A percentile compares a stretch with the other conserved stretches of the same genome.
These are phyloP conservation scores for Eimeria sp. DNA, from an alignment of 169 alveolate species.

Conservation along the genomic window DNA sequence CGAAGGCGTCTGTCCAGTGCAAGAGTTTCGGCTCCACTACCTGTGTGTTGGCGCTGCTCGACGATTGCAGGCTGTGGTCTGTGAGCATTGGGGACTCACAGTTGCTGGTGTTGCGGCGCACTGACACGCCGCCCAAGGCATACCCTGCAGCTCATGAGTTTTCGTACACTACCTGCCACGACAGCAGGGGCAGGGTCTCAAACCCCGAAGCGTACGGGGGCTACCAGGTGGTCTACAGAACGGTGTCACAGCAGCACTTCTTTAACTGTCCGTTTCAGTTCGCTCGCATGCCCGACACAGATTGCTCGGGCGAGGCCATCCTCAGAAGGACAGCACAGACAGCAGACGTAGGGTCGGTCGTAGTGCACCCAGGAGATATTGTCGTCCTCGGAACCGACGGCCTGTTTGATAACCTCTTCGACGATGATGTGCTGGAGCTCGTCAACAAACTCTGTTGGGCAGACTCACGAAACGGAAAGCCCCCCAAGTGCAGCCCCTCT, in stretches of 20 bases:
- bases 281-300: constrained; percentile 89
- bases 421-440: constrained; percentile 89
- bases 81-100: constrained; percentile 88
- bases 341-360: constrained; percentile 84
- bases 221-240: constrained; percentile 85
- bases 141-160: constrained; percentile 51
- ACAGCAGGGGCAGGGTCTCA: constrained; percentile 22
- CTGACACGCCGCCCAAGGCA: constrained; percentile 68
- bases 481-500: constrained; percentile 70
- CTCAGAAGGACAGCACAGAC: constrained; percentile 85
- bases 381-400: constrained; percentile 92
- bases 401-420: constrained; percentile 90
- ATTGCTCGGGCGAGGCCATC: constrained; percentile 85
- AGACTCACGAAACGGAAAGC: constrained; percentile 25
- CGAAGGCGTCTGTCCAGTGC: constrained; percentile 86
- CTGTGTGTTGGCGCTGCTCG: constrained; percentile 86
- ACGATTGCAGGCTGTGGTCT: constrained; percentile 84
- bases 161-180: constrained; percentile 54
- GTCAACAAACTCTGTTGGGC: constrained; percentile 83
- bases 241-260: constrained; percentile 89
- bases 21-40: constrained; percentile 88
- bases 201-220: constrained; percentile 78
- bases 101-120: constrained; percentile 84
- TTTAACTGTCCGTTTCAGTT: constrained; percentile 91
- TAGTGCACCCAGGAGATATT: constrained; percentile 89